These are phyloP conservation scores for Ustilago vetiveriae DNA, from an alignment of 1,284 basidiomycete species.

Conservation along the genomic window DNA sequence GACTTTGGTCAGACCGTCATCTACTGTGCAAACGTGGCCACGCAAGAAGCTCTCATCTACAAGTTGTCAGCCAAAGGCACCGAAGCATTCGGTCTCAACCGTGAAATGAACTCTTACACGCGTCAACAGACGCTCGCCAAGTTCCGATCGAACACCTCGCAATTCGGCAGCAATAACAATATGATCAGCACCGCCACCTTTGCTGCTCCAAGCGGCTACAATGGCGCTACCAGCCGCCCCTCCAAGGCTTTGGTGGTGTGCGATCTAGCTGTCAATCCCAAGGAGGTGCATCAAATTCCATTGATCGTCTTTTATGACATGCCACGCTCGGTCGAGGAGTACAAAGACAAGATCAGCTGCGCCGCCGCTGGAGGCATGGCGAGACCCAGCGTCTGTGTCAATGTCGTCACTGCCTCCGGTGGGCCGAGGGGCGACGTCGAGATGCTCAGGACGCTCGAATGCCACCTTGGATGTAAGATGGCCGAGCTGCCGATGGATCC, in stretches of 20 bases:
- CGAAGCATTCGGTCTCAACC: slow-evolving; percentile 79
- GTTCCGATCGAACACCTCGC: slow-evolving; percentile 73
- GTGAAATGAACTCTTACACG: slow-evolving; percentile 83
- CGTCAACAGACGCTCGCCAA: slow-evolving; percentile 82
- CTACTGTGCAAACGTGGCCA: slow-evolving; percentile 61
- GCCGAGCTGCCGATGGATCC: slow-evolving; percentile 56
- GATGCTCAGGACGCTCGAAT: slow-evolving; percentile 96
- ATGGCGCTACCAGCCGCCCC: slow-evolving; percentile 25
- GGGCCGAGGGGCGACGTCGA: slow-evolving; percentile 81
- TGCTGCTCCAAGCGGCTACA: slow-evolving; percentile 71
- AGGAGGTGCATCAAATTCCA: slow-evolving; percentile 87
- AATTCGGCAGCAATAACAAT: slow-evolving; percentile 29
- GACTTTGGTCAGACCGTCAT: slow-evolving; percentile 69
- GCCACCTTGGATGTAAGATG: slow-evolving; percentile 69
- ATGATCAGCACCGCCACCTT: slow-evolving; percentile 67
- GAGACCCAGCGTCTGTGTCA: slow-evolving; percentile 86
- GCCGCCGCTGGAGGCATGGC: slow-evolving; percentile 81
- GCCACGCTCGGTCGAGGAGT: slow-evolving; percentile 93
- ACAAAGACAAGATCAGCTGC: slow-evolving; percentile 77
- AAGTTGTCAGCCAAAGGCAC: slow-evolving; percentile 85
- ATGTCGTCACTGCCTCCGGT: slow-evolving; percentile 94
- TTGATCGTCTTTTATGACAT: slow-evolving; percentile 84
- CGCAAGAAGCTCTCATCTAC: slow-evolving; percentile 70
- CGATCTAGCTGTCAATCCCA: slow-evolving; percentile 86
- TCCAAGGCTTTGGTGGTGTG: slow-evolving; percentile 82